Percentiles rank a stretch among this genome's conserved stretches.
Evolutionary conservation across 2,329 filamentous ascomycete genomes (phyloP).

Genomic region (Beauveria bassiana): DNA sequence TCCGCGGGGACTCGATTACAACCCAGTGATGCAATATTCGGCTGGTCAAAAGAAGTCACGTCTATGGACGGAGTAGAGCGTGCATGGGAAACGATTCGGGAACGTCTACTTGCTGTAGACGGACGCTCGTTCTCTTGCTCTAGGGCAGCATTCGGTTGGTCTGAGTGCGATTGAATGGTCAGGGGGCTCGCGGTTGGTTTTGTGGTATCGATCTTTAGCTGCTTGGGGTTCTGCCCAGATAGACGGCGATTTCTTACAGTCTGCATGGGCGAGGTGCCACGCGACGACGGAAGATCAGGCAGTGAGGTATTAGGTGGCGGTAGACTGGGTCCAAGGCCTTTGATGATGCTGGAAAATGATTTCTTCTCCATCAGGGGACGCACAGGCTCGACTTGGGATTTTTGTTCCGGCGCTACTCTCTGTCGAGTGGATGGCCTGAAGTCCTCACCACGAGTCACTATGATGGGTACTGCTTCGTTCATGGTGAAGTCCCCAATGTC

Average conservation of each 20-base stretch:
- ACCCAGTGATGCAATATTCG: conserved; percentile 23
- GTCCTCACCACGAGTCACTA: conserved; percentile 34
- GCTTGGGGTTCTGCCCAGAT: conserved; percentile 71
- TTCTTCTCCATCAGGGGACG: conserved; percentile 64
- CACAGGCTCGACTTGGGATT: conserved; percentile 42
- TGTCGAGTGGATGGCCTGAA: conserved; percentile 50
- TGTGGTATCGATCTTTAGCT: conserved; percentile 79
- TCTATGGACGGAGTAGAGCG: conserved; percentile 7
- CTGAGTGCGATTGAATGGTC: conserved; percentile 1
- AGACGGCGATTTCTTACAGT: conserved; percentile 69
- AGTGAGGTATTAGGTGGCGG: conserved; percentile 44
- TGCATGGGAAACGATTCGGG: neutral
- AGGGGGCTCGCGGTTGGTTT: conserved; percentile 21
- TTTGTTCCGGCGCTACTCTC: conserved; percentile 39
- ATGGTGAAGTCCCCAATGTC: conserved; percentile 78
- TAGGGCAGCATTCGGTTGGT: neutral
- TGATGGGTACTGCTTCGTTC: conserved; percentile 27
- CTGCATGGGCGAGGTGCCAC: conserved; percentile 26
- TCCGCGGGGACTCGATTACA: conserved; percentile 26
- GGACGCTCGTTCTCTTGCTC: conserved; percentile 2
- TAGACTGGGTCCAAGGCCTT: conserved; percentile 21
- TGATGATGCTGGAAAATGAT: conserved; percentile 16
- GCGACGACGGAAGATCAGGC: conserved; percentile 34
- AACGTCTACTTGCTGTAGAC: neutral
- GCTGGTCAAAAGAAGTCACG: conserved; percentile 20